Base-by-base conservation (phyloP, 140 eudicot species). In the Stevia rebaudiana region DNA sequence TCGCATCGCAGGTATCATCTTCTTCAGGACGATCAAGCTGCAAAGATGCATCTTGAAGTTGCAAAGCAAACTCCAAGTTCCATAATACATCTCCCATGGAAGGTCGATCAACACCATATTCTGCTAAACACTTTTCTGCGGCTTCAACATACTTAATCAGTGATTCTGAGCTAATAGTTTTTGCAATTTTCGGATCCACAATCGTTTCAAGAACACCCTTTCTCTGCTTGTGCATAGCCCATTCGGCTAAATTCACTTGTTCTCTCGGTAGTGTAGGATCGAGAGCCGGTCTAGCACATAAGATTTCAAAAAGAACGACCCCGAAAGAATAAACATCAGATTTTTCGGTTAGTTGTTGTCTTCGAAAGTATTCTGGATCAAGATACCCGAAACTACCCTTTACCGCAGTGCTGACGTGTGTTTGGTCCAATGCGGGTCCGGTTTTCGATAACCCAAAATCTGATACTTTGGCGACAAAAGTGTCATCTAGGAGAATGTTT, bases 311-410 rank as follows among this genome's bases (percentile, higher is more conserved):
- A 1, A 90, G 87, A 9, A 90, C 95, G 0, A 90, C 97, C 6
- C 97, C 97, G 19, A 90, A 90, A 1, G 97, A 89, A 59, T 89
- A 89, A 4, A 89, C 97, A 40, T 89, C 97, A 8, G 97, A 89
- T 72, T 89, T 89, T 11, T 85, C 97, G 0, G 97, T 89, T 3
- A 89, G 83, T 67, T 89, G 97, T 64, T 89, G 97, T 48, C 97
- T 83, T 42, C 95, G 78, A 61, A 85, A 89, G 74, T 89, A 89
- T 74, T 89, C 97, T 0, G 97, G 97, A 48, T 89, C 97, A n/a
- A 89, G 90, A 59, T 89, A 89, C 69, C 97, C 97, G 43, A 89
- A 89, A 65, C 97, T 89, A 0, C 97, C 97, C 70, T 89, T 89
- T 47, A 89, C 97, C 0, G 91, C 97, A 0, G 97, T 90, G 79